Conservation (phyloP, 495 filamentous ascomycete genomes). For the Thermothielavioides terrestris region DNA sequence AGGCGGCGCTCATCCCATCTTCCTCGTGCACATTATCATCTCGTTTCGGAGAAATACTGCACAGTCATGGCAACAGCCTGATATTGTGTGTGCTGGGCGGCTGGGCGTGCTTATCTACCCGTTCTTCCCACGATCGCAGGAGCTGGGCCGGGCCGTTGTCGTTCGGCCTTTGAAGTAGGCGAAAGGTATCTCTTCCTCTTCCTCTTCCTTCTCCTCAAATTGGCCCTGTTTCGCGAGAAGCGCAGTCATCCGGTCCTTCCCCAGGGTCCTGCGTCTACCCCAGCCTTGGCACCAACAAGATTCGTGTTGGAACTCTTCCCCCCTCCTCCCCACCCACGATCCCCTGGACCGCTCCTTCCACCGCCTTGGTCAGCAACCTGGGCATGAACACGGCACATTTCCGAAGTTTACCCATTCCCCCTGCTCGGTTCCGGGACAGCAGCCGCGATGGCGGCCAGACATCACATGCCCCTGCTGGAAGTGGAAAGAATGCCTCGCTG, state of each 20-base stretch:
- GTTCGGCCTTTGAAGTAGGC: neutral
- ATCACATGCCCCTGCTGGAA: constrained; percentile 1
- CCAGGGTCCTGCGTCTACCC: constrained; percentile 4
- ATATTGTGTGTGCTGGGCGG: neutral
- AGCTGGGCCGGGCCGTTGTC: neutral
- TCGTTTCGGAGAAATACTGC: neutral
- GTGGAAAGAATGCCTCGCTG: neutral
- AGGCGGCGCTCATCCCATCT: neutral
- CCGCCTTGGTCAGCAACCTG: constrained; percentile 1
- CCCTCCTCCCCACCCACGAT: too few relatives aligned
- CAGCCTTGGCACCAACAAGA: neutral
- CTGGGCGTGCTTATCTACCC: too few relatives aligned
- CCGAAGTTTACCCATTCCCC: constrained; percentile 9
- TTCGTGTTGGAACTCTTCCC: too few relatives aligned
- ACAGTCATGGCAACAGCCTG: neutral
- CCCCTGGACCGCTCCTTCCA: neutral
- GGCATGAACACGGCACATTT: neutral
- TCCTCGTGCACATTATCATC: neutral
- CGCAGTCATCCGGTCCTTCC: neutral
- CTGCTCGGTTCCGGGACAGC: constrained; percentile 6
- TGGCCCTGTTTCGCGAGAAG: neutral
- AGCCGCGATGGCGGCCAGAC: neutral
- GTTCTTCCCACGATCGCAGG: too few relatives aligned
- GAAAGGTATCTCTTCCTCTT: too few relatives aligned
- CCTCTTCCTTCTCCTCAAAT: neutral